phyloP scores from a whole-genome alignment of 148 eudicot species.

The Suaeda aralocaspica region DNA sequence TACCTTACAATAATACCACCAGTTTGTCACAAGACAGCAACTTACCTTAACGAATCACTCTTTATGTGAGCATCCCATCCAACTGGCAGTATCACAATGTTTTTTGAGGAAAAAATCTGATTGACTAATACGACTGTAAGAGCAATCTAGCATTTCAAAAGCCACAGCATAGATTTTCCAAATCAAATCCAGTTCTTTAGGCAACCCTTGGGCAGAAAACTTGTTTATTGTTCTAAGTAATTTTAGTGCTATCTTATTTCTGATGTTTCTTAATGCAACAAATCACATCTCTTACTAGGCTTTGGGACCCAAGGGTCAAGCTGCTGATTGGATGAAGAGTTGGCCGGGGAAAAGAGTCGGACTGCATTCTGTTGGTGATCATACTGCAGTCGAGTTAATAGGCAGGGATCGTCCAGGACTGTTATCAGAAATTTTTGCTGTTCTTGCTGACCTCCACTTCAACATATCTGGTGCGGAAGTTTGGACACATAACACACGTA shows the following conservation, averaged over 20 bases:
- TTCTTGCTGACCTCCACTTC: conserved; percentile 56
- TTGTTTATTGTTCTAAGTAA: neutral
- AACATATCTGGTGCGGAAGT: conserved; percentile 71
- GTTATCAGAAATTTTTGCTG: conserved; percentile 63
- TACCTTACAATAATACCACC: too few species aligned
- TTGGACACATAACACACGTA: conserved; percentile 75
- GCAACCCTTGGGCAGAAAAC: neutral
- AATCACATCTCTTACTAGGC: conserved; percentile 33
- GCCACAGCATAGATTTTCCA: neutral
- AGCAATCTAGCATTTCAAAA: neutral
- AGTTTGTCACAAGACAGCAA: too few species aligned
- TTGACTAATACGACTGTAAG: too few species aligned
- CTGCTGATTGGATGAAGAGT: conserved; percentile 39
- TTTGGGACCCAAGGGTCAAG: conserved; percentile 67
- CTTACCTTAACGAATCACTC: neutral
- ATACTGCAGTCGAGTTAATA: conserved; percentile 61
- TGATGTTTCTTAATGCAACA: neutral
- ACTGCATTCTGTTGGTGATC: conserved; percentile 51
- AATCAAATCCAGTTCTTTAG: neutral
- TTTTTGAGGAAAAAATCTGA: neutral
- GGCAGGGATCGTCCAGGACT: conserved; percentile 79
- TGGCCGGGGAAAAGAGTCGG: conserved; percentile 60
- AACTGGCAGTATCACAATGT: neutral
- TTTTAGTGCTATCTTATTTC: neutral
- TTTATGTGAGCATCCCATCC: neutral